A percentile compares a stretch with the other conserved stretches of the same genome.
These are phyloP conservation scores for Syzygium aqueum DNA, from an alignment of 345 rosid genomes.

Conservation along the genomic window DNA sequence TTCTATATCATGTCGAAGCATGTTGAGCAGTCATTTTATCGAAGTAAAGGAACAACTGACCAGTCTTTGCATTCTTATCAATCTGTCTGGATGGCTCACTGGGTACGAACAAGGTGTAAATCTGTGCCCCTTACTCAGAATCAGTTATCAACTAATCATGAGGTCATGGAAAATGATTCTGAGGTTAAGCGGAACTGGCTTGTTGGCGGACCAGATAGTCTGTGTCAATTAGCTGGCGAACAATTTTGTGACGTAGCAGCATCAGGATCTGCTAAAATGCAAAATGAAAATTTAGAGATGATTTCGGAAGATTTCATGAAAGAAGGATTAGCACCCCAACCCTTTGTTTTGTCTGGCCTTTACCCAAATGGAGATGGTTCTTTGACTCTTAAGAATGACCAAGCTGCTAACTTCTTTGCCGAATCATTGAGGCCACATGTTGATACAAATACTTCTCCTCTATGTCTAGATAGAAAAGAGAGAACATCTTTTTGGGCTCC, in stretches of 20 bases:
- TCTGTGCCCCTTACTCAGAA: conserved; percentile 4
- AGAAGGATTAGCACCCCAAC: conserved; percentile 14
- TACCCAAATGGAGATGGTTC: conserved; percentile 2
- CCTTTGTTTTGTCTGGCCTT: conserved; percentile 17
- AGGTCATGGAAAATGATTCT: conserved; percentile 4
- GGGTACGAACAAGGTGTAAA: conserved; percentile 25
- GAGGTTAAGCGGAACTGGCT: background rate
- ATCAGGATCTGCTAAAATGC: conserved; percentile 5
- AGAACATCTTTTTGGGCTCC: background rate
- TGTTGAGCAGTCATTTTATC: conserved; percentile 8
- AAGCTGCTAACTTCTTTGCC: background rate
- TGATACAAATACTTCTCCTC: background rate
- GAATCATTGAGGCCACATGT: background rate
- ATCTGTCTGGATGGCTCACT: conserved; percentile 64
- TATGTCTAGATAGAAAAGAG: background rate
- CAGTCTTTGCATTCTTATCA: conserved; percentile 24
- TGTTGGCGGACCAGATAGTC: conserved; percentile 2
- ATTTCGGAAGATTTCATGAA: conserved; percentile 10
- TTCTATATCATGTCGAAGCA: conserved; percentile 31
- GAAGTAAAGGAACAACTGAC: conserved; percentile 8
- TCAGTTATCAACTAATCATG: background rate
- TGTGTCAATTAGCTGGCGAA: conserved; percentile 10
- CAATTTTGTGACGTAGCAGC: conserved; percentile 12
- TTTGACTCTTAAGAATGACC: conserved; percentile 3
- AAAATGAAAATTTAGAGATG: conserved; percentile 6